Conservation (phyloP, 2,329 filamentous ascomycete species). For the Zymoseptoria tritici region DNA sequence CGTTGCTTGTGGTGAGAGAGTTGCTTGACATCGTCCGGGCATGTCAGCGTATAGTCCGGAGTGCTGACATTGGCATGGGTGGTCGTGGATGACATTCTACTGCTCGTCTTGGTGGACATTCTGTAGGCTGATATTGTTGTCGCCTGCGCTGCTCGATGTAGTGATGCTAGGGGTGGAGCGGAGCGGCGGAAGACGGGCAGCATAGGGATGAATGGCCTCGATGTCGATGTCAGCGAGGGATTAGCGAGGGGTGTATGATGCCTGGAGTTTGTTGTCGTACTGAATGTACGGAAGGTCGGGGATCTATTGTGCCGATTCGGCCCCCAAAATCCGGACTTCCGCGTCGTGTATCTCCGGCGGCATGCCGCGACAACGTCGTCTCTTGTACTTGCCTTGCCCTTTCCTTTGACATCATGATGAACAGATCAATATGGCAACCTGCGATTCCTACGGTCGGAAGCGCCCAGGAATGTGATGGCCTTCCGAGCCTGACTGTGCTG, state of each 20-base stretch:
- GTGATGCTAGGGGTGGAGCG: not conserved
- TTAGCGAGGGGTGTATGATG: not conserved
- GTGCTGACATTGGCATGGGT: not conserved
- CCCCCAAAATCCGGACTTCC: too few relatives aligned
- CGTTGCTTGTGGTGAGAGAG: slow-evolving; percentile 46
- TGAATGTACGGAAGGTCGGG: too few relatives aligned
- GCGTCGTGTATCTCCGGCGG: too few relatives aligned
- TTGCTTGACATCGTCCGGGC: slow-evolving; percentile 39
- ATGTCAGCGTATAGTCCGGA: not conserved
- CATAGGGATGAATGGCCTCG: not conserved
- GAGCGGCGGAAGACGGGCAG: not conserved
- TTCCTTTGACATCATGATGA: too few relatives aligned
- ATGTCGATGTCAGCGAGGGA: not conserved
- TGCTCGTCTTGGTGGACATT: not conserved
- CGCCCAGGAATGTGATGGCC: too few relatives aligned
- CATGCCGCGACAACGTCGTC: too few relatives aligned
- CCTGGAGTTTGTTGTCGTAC: too few relatives aligned
- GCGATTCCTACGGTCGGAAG: too few relatives aligned
- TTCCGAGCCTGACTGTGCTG: too few relatives aligned
- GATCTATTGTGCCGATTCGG: too few relatives aligned
- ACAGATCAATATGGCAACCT: too few relatives aligned
- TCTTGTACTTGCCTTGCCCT: too few relatives aligned
- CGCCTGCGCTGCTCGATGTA: not conserved
- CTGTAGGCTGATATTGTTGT: not conserved
- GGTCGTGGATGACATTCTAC: not conserved